Evolutionary conservation across 78 protist genomes (phyloP), one percentile per base, ranked within the genome.

Genomic region (Protostelium mycophagum): DNA sequence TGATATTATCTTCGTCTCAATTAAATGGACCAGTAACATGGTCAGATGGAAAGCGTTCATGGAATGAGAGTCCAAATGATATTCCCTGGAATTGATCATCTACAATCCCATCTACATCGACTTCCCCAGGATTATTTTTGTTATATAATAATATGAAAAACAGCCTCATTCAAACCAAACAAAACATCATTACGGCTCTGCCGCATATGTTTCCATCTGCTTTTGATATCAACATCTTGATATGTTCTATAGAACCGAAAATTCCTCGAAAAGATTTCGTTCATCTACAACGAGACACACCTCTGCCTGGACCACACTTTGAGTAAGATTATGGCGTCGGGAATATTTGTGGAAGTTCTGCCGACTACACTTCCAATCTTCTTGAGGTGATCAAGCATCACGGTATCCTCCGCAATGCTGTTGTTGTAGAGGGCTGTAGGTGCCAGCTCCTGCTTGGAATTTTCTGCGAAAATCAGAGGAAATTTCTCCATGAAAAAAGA

Each of bases 1-100:
- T 16, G 16, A 25, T 5, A 51, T 51, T 5, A 51, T 16, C 16
- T 16, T 51, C 73, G 5, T 51, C 73, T 51, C 73, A 5, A 51
- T 87, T 28, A 92, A 87, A 85, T 92, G 90, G 39, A 85, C 36
- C 1, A 89, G 86, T 83, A 92, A 37, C 94, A 92, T 92, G 83
- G 94, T 84, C 25, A 92, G 38, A 63, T 88, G 91, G 91, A 92
- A 92, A 16, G 84, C 28, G 38, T 88, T 92, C 1, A 92, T 87
- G 16, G 90, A 84, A 84, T 91, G 73, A 23, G 87, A 73, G 35
- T 85, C 38, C 73, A 88, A 86, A 16, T 86, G 63, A 0, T 63
- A 38, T n/a, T 87, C 87, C 94, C 94, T 90, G 35, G 38, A 25
- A 36, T 92, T 92, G 16, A 88, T 25, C 0, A 92, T 39, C 36